Evolutionary conservation across 106 monocot genomes (phyloP), one percentile per base, ranked within the genome.

Genomic region (Dendrobium huoshanense): DNA sequence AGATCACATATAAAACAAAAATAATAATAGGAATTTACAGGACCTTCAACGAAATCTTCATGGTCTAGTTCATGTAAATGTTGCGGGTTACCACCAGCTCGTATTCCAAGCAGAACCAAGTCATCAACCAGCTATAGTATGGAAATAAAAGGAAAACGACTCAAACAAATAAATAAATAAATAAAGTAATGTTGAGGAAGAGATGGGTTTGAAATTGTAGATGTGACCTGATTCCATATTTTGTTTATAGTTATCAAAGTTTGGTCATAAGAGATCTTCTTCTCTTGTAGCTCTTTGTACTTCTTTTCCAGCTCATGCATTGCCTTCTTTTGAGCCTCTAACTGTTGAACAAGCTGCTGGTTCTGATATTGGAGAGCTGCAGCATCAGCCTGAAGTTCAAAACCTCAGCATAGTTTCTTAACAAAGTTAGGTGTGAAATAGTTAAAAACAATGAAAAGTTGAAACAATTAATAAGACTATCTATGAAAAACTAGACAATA

Each of bases 191-290:
- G 24, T n/a, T 37, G 33, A 70, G 29, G 37, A 70, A 70, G 37
- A 67, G 47, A 80, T 61, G 77, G 49, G 2, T 47, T 51, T 76
- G 13, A 31, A 75, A 70, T 54, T 80, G 0, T 9, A 76, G 15
- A 42, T 37, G 31, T 59, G 67, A 99, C 98, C 95, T 91, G 98
- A 84, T 95, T 99, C 98, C 98, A 99, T 61, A 93, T 89, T 85
- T 85, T 95, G 81, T 99, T 99, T 59, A 91, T 48, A 49, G 82
- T 78, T 58, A 95, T 91, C 83, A 99, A 77, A 75, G 84, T 87
- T 40, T 88, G 79, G 81, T 95, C 92, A 80, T 99, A 99, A 75
- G 84, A 83, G 51, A 56, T 77, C 47, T 95, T 95, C 67, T 87
- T 85, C 42, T 93, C 82, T 77, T 87, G 88, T 84, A 95, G 82